phyloP scores from a whole-genome alignment of 75 land plant species.

The Chamaecyparis obtusa region DNA sequence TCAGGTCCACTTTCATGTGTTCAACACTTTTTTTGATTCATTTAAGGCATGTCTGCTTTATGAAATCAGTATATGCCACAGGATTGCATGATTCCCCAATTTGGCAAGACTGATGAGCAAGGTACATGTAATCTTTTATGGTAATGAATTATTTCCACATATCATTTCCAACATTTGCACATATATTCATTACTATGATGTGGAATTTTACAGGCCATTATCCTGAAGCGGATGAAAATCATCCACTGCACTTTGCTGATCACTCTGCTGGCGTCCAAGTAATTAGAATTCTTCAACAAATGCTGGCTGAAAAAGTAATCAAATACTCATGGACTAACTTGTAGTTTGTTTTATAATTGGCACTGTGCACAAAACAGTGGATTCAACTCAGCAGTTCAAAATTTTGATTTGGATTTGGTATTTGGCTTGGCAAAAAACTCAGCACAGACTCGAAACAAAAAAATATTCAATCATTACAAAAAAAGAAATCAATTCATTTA shows the following conservation, averaged over 20 bases:
- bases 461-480: no score
- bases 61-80: not conserved
- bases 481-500: no score
- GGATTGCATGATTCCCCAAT: not conserved
- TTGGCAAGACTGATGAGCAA: no score
- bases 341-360: slow-evolving; percentile 3
- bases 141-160: not conserved
- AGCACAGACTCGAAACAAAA: no score
- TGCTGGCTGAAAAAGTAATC: slow-evolving; percentile 88
- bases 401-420: no score
- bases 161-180: slow-evolving; percentile 1
- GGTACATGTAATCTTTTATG: not conserved
- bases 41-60: not conserved
- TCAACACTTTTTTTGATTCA: not conserved
- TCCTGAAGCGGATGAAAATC: slow-evolving; percentile 82
- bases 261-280: slow-evolving; percentile 97
- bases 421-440: no score
- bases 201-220: slow-evolving; percentile 66
- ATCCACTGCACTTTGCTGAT: slow-evolving; percentile 95
- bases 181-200: not conserved
- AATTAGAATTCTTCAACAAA: slow-evolving; percentile 81
- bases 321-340: not conserved
- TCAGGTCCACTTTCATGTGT: no score
- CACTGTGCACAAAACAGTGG: not conserved
- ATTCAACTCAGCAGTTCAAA: no score